These are phyloP conservation scores for Daldinia loculata DNA, from an alignment of 495 filamentous ascomycete species.

Conservation along the genomic window DNA sequence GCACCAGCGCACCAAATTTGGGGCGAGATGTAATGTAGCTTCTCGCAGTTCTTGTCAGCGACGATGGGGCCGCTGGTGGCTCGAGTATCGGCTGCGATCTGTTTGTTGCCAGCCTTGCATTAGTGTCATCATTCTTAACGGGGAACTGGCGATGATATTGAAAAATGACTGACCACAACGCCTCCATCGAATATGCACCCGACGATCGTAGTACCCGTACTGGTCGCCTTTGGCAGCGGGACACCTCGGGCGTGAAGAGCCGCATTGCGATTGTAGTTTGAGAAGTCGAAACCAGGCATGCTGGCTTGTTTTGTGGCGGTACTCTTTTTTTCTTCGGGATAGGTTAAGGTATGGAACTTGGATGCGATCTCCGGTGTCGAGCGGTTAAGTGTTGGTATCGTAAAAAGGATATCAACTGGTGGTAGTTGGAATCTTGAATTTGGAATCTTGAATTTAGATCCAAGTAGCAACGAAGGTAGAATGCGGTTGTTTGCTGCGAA, in stretches of 20 bases:
- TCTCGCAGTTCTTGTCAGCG: conserved; percentile 99
- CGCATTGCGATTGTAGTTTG: conserved; percentile 97
- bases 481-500: conserved; percentile 17
- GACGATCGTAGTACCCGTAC: conserved; percentile 99
- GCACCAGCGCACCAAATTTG: conserved; percentile 99
- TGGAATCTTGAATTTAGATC: background rate
- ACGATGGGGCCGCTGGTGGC: conserved; percentile 98
- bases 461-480: conserved; percentile 4
- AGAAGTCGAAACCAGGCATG: conserved; percentile 99
- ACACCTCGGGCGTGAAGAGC: conserved; percentile 92
- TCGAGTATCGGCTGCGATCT: conserved; percentile 97
- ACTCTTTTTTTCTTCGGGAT: background rate
- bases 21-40: conserved; percentile 97
- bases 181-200: conserved; percentile 97
- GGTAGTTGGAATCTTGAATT: background rate
- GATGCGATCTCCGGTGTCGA: conserved; percentile 1
- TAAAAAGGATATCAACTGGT: background rate
- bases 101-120: conserved; percentile 44
- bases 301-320: conserved; percentile 46
- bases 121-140: conserved; percentile 7
- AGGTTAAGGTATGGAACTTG: background rate
- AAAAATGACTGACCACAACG: conserved; percentile 74
- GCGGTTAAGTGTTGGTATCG: conserved; percentile 5
- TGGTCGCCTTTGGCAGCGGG: conserved; percentile 95
- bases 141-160: background rate